Base-by-base conservation (phyloP, 192 early-diverging fungal species). In the Geranomyces michiganensis region DNA sequence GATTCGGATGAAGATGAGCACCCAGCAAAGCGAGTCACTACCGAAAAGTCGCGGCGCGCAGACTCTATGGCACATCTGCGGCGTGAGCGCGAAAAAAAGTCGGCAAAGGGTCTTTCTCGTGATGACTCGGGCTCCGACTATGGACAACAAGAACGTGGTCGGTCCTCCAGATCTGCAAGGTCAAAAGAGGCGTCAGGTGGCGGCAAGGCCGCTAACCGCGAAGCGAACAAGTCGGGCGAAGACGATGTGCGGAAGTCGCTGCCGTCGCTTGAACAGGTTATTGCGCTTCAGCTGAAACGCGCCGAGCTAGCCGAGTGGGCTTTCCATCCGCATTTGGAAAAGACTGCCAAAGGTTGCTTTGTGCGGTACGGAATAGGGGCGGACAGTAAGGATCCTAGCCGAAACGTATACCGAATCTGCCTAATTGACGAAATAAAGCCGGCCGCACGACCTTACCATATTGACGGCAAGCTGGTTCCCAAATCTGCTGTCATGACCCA, bases 371-470 rank as follows among this genome's bases (percentile, higher is more conserved):
- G 70, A 1, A 21, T 72, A 6, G 70, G 70, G 32, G 59, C 51
- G 26, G 70, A 72, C 41, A 32, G 61, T 5, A 62, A 72, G 33
- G 61, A 72, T 32, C 48, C 70, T 6, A 64, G 21, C 3, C n/a
- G 29, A 41, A 72, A 64, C 47, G 70, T 72, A 19, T 72, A 72
- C 32, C 60, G 70, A 9, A 17, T 72, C 21, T 72, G 70, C 44
- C 51, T 53, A 17, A 48, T 72, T 33, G 59, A 62, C 17, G 61
- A 32, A 21, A 29, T 64, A 2, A 64, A 41, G 5, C 17, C 33
- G 29, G 51, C 70, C 43, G 14, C 61, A 2, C 27, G 56, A 44
- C 43, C 62, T 12, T 72, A 72, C 49, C 9, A 10, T 12, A 36
- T 72, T 31, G 70, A 72, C 21, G 70, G 47, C 24, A 72, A 72